Percentiles rank a stretch among this genome's conserved stretches.
These are phyloP conservation scores for Neocatenulostroma microsporum DNA, from an alignment of 2,329 filamentous ascomycete species.

Conservation along the genomic window DNA sequence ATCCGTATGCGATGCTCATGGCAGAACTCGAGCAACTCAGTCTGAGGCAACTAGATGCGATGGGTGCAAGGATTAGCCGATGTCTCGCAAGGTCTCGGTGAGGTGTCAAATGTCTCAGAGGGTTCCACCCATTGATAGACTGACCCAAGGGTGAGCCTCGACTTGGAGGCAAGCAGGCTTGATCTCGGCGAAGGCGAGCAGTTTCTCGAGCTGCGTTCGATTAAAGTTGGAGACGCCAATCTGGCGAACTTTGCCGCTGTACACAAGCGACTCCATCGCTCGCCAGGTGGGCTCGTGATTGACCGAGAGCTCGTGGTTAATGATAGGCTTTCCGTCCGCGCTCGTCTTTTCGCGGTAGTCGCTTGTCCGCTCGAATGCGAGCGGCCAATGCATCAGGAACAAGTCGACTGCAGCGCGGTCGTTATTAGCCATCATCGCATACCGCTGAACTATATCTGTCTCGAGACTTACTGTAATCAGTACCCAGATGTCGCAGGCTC, in stretches of 20 bases:
- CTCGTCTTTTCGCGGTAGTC: constrained; percentile 41
- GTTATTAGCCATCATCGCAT: no score
- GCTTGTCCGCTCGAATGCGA: constrained; percentile 45
- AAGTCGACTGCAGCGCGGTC: no score
- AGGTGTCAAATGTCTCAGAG: no score
- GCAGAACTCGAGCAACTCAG: constrained; percentile 43
- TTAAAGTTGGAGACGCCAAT: constrained; percentile 48
- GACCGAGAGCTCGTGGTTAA: no score
- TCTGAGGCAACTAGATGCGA: constrained; percentile 49
- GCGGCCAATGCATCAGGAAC: constrained; percentile 62
- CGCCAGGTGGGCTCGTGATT: constrained; percentile 32
- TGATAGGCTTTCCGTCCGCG: constrained; percentile 35
- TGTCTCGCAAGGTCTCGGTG: no score
- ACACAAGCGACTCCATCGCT: constrained; percentile 33
- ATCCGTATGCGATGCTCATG: constrained; percentile 45
- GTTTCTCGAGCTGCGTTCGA: constrained; percentile 45
- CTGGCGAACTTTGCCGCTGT: constrained; percentile 36
- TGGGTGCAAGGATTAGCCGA: no score
- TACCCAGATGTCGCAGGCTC: constrained; percentile 54
- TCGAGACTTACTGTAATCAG: no score
- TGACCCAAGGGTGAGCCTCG: no score
- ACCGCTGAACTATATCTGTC: no score
- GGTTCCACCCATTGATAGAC: no score
- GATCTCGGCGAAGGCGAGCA: constrained; percentile 37
- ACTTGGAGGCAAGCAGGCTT: no score